Percentiles rank a stretch among this genome's conserved stretches.
phyloP scores from a whole-genome alignment of 495 filamentous ascomycete genomes.

The Letharia columbiana region DNA sequence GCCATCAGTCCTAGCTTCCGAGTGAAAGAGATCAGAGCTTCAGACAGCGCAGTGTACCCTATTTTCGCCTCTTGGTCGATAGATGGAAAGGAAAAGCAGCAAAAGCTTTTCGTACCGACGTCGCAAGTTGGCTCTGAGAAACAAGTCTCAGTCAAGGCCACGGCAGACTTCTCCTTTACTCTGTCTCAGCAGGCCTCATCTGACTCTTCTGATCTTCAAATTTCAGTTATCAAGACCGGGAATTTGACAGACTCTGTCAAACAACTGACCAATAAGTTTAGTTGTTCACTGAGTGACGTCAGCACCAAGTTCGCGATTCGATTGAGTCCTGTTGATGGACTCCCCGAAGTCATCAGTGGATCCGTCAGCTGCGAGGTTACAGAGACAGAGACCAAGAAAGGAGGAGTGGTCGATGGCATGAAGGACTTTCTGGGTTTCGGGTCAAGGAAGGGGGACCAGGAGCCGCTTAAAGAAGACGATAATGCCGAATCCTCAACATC shows the following conservation, averaged over 20 bases:
- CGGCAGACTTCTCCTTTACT: conserved; percentile 72
- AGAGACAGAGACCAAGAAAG: conserved; percentile 62
- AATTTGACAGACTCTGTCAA: conserved; percentile 79
- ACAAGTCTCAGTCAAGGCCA: conserved; percentile 78
- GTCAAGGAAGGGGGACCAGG: conserved; percentile 71
- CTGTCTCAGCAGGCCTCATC: conserved; percentile 62
- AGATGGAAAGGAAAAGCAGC: conserved; percentile 54
- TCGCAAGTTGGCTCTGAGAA: conserved; percentile 74
- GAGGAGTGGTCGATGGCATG: conserved; percentile 77
- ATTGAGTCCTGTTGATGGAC: conserved; percentile 64
- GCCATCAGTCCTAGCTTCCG: conserved; percentile 86
- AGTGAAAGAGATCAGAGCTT: conserved; percentile 87
- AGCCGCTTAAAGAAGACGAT: conserved; percentile 58
- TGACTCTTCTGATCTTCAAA: conserved; percentile 38
- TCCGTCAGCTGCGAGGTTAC: conserved; percentile 77
- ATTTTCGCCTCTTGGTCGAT: conserved; percentile 59
- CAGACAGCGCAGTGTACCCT: conserved; percentile 63
- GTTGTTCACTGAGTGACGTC: conserved; percentile 68
- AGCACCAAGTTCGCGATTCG: conserved; percentile 69
- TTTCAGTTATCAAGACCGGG: conserved; percentile 54
- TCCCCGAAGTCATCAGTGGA: conserved; percentile 68
- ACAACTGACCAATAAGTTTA: conserved; percentile 62
- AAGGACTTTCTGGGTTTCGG: conserved; percentile 95
- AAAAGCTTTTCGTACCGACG: conserved; percentile 71
- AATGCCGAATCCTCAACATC: conserved; percentile 37